Conservation (phyloP, 352 stramenopile genomes). For the Pythium coloratum region DNA sequence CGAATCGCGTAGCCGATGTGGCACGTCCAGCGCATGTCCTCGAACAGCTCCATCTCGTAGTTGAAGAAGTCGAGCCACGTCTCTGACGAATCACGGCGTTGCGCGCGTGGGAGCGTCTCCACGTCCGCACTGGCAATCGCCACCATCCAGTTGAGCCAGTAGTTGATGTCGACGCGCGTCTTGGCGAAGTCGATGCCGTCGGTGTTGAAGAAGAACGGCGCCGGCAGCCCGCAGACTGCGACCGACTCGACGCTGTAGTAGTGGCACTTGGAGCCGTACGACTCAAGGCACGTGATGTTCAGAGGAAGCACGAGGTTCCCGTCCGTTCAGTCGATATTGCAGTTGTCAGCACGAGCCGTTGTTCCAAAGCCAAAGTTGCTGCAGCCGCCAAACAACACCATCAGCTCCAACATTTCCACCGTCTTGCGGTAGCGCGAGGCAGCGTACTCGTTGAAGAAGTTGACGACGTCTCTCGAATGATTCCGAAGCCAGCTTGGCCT, state of each 20-base stretch:
- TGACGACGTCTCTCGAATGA: constrained; percentile 84
- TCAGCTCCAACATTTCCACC: constrained; percentile 73
- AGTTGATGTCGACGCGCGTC: constrained; percentile 76
- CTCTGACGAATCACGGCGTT: constrained; percentile 37
- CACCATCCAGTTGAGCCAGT: constrained; percentile 87
- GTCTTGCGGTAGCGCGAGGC: constrained; percentile 83
- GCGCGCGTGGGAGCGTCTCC: constrained; percentile 47
- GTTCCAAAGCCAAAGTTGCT: constrained; percentile 80
- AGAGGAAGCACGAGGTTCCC: constrained; percentile 53
- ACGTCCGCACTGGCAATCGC: constrained; percentile 41
- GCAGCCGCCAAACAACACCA: constrained; percentile 79
- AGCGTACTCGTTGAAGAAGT: constrained; percentile 87
- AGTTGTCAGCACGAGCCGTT: constrained; percentile 54
- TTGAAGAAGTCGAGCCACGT: constrained; percentile 80
- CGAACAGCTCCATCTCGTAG: constrained; percentile 73
- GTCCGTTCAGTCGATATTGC: constrained; percentile 50
- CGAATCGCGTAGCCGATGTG: constrained; percentile 72
- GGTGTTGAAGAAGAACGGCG: constrained; percentile 88
- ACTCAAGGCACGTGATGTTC: constrained; percentile 69
- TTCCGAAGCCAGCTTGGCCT: constrained; percentile 88
- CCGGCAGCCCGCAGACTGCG: constrained; percentile 80
- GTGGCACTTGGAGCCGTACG: constrained; percentile 84
- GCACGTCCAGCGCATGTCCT: constrained; percentile 57
- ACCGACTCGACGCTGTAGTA: constrained; percentile 89
- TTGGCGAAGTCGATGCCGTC: constrained; percentile 87